Evolutionary conservation across 1,284 basidiomycete genomes (phyloP).

Genomic region (Trametes pubescens): DNA sequence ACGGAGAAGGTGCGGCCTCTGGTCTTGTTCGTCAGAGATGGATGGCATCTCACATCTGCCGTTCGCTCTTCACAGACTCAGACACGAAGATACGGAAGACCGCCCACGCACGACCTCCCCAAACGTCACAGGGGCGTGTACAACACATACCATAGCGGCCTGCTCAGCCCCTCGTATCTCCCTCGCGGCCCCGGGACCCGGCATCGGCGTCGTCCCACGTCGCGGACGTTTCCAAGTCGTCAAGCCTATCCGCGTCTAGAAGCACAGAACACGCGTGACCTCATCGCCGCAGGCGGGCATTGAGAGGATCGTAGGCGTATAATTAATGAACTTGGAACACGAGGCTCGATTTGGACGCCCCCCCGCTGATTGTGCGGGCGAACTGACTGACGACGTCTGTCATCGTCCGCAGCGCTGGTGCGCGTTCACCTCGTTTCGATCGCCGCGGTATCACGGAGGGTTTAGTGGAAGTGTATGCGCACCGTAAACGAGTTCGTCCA

Average conservation of each 20-base stretch:
- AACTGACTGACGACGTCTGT: slow-evolving; percentile 2
- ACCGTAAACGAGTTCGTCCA: neutral
- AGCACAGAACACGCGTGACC: neutral
- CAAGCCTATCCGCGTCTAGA: neutral
- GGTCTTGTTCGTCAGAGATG: neutral
- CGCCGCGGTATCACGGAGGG: neutral
- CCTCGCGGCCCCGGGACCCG: neutral
- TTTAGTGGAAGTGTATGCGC: neutral
- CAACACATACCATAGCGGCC: neutral
- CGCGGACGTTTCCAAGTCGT: neutral
- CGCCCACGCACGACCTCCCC: slow-evolving; percentile 1
- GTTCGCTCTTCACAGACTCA: neutral
- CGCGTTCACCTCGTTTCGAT: neutral
- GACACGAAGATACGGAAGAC: neutral
- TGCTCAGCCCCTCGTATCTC: neutral
- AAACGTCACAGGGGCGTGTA: slow-evolving; percentile 15
- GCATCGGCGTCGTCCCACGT: neutral
- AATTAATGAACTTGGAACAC: slow-evolving; percentile 7
- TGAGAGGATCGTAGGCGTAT: neutral
- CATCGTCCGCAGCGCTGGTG: slow-evolving; percentile 3
- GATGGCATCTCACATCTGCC: neutral
- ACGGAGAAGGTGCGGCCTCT: neutral
- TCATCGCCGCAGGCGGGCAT: slow-evolving; percentile 8
- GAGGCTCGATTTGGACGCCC: slow-evolving; percentile 9
- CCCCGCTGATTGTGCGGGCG: slow-evolving; percentile 14